Evolutionary conservation across 2,329 filamentous ascomycete species (phyloP), one percentile per base, ranked within the genome.

Genomic region (Fusarium sp.): DNA sequence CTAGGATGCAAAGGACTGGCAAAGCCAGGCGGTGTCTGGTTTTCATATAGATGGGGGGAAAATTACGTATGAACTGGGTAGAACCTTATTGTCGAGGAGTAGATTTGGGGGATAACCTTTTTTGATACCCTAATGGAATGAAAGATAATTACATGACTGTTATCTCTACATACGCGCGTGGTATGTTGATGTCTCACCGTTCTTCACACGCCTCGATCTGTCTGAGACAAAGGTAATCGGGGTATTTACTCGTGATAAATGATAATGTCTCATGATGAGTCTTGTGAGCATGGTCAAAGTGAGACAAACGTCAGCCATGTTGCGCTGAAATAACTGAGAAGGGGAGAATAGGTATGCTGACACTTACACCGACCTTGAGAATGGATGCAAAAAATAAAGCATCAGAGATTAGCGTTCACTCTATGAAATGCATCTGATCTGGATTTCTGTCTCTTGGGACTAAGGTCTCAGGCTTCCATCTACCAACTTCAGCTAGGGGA

Each of bases 71-170:
- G 75, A 70, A 76, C 69, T 78, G 75, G 73, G 72, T 77, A 76
- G 64, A 78, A 56, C 66, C 59, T 38, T 68, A 67, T 42, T 63
- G 63, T 44, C 30, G 71, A 73, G 71, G 71, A 74, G 60, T 66
- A 74, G 70, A 75, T 72, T 74, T 68, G 64, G 72, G 72, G 72
- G 59, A 58, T 48, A 58, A 55, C 26, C 52, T 45, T 70, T 64
- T 68, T 75, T 69, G 75, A 77, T 74, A 78, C 73, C 72, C 75
- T 65, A 77, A 76, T 76, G 75, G 72, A 77, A 77, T 69, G 66
- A 76, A 72, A 66, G 60, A 71, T 57, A 57, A 63, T 73, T 67
- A 70, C 51, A 61, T 42, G 41, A 68, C 58, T 24, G 26, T 50
- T 55, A n/a, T 44, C 18, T 32, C n/a, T 41, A 6, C 6, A 26